A percentile compares a stretch with the other conserved stretches of the same genome.
phyloP scores from a whole-genome alignment of 768 basidiomycete genomes.

The Podaxis rugospora region DNA sequence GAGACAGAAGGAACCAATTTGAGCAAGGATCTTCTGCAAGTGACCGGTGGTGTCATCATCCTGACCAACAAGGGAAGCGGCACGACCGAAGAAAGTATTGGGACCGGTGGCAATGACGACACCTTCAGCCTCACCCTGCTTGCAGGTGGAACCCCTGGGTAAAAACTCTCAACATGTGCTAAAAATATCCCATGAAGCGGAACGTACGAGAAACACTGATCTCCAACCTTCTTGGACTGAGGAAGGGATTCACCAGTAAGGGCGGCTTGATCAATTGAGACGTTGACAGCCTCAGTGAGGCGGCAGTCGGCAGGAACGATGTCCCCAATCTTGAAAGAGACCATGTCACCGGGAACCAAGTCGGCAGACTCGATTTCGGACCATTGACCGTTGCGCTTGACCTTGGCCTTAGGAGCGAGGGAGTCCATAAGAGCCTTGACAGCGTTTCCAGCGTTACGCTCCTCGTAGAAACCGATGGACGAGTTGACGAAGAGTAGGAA shows the following conservation, averaged over 20 bases:
- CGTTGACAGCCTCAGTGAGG: slow-evolving; percentile 94
- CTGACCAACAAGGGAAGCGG: slow-evolving; percentile 94
- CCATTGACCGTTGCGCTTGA: slow-evolving; percentile 84
- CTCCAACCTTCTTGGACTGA: slow-evolving; percentile 83
- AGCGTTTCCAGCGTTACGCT: slow-evolving; percentile 94
- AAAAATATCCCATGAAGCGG: slow-evolving; percentile 6
- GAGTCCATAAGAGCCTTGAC: slow-evolving; percentile 99
- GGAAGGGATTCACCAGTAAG: slow-evolving; percentile 97
- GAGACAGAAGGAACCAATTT: slow-evolving; percentile 97
- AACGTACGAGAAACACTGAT: slow-evolving; percentile 97
- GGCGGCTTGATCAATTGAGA: slow-evolving; percentile 97
- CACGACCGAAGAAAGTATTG: slow-evolving; percentile 99
- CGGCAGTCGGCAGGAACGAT: slow-evolving; percentile 98
- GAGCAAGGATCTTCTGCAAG: slow-evolving; percentile 97
- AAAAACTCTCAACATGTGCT: neutral
- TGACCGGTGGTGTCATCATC: slow-evolving; percentile 98
- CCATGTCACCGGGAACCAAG: slow-evolving; percentile 93
- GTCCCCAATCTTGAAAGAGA: slow-evolving; percentile 99
- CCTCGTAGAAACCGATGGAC: slow-evolving; percentile 96
- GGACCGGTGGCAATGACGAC: slow-evolving; percentile 97
- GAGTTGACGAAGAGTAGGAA: slow-evolving; percentile 93
- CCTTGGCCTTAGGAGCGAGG: slow-evolving; percentile 95
- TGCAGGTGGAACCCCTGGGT: slow-evolving; percentile 91
- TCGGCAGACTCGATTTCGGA: slow-evolving; percentile 84
- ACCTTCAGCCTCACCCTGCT: slow-evolving; percentile 98